A percentile compares a stretch with the other conserved stretches of the same genome.
Evolutionary conservation across 1,284 basidiomycete genomes (phyloP).

Genomic region (Trichosporon inkin): DNA sequence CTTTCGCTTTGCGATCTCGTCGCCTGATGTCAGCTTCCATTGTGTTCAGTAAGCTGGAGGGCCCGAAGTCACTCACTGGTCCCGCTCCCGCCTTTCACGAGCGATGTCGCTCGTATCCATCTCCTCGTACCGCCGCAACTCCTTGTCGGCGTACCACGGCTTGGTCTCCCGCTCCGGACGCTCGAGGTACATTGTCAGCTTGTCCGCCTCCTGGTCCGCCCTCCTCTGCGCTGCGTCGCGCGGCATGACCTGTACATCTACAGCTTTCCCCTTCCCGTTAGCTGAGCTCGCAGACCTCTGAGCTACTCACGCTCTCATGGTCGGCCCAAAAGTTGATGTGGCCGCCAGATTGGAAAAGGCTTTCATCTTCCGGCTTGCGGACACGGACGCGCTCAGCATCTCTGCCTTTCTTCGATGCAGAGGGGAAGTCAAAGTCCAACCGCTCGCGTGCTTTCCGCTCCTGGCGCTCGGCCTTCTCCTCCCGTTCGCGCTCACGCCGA

Average conservation of each 20-base stretch:
- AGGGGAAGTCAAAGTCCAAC: slow-evolving; percentile 48
- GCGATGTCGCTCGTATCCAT: slow-evolving; percentile 43
- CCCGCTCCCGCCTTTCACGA: slow-evolving; percentile 37
- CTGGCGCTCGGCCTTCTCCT: slow-evolving; percentile 25
- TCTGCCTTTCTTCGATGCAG: slow-evolving; percentile 23
- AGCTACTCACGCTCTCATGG: slow-evolving; percentile 36
- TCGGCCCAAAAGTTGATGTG: slow-evolving; percentile 51
- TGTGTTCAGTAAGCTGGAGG: background rate
- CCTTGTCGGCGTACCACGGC: slow-evolving; percentile 50
- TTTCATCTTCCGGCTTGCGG: slow-evolving; percentile 21
- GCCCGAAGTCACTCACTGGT: slow-evolving; percentile 29
- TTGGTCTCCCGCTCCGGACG: slow-evolving; percentile 50
- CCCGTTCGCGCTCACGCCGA: slow-evolving; percentile 30
- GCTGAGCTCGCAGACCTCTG: background rate
- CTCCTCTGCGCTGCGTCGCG: slow-evolving; percentile 38
- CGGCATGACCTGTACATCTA: slow-evolving; percentile 1
- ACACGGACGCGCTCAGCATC: slow-evolving; percentile 23
- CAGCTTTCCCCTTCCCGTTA: slow-evolving; percentile 10
- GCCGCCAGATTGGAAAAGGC: slow-evolving; percentile 27
- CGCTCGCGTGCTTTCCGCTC: slow-evolving; percentile 11
- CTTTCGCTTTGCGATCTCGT: slow-evolving; percentile 43
- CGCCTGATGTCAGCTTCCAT: slow-evolving; percentile 29
- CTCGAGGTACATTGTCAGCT: slow-evolving; percentile 49
- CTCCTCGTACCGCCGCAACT: slow-evolving; percentile 45
- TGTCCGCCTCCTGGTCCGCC: slow-evolving; percentile 42